Evolutionary conservation across 1,284 basidiomycete species (phyloP).

Genomic region (Exobasidium rhododendri): DNA sequence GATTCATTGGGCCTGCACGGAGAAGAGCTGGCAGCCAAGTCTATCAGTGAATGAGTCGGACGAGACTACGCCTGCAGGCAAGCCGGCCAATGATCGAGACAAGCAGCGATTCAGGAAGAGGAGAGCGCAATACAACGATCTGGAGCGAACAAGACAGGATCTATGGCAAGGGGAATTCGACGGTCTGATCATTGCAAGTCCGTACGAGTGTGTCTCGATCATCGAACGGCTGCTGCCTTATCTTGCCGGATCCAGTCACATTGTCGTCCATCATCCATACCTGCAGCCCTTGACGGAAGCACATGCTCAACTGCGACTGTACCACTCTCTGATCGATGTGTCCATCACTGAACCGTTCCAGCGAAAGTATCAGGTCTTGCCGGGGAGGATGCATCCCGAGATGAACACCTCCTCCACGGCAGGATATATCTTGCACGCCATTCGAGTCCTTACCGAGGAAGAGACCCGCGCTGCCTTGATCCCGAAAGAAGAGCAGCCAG

Average conservation of each 20-base stretch:
- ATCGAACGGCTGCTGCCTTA: conserved; percentile 71
- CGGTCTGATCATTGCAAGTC: conserved; percentile 70
- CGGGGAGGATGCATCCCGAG: conserved; percentile 89
- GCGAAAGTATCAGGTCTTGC: conserved; percentile 79
- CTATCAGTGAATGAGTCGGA: background rate
- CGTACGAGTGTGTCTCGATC: conserved; percentile 82
- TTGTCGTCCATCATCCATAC: conserved; percentile 81
- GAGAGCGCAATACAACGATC: conserved; percentile 24
- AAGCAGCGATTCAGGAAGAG: conserved; percentile 26
- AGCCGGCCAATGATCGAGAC: conserved; percentile 5
- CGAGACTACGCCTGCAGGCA: background rate
- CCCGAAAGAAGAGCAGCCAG: background rate
- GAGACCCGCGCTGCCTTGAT: conserved; percentile 13
- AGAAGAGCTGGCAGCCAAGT: conserved; percentile 3
- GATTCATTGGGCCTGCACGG: conserved; percentile 72
- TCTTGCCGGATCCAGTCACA: conserved; percentile 76
- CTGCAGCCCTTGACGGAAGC: conserved; percentile 69
- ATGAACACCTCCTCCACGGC: conserved; percentile 88
- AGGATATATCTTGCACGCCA: conserved; percentile 79
- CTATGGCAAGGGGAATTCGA: conserved; percentile 71
- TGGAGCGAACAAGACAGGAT: conserved; percentile 65
- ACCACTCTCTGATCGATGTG: conserved; percentile 71
- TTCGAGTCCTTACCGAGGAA: conserved; percentile 63
- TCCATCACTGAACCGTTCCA: conserved; percentile 84
- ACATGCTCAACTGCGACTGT: conserved; percentile 68